phyloP scores from a whole-genome alignment of 2,329 filamentous ascomycete genomes.

The Pleoardoris graminearum region DNA sequence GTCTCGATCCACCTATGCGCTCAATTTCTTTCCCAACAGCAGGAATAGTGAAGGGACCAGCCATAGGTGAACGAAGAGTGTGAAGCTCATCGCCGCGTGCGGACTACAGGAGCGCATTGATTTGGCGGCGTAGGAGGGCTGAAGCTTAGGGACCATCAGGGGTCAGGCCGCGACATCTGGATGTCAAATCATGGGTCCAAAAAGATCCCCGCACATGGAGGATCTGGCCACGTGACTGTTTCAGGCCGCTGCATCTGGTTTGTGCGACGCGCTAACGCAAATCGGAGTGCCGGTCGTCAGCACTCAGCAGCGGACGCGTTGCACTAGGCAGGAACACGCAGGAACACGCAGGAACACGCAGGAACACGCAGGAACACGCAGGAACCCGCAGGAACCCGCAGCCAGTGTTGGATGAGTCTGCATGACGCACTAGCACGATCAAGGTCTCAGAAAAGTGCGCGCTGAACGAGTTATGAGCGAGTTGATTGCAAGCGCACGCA shows the following conservation, averaged over 20 bases:
- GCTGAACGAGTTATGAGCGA: background rate
- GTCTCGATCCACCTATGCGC: background rate
- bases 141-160: constrained; percentile 2
- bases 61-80: background rate
- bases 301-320: background rate
- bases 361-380: constrained; percentile 1
- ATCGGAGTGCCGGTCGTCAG: background rate
- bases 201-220: background rate
- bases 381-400: constrained; percentile 1
- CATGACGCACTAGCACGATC: constrained; percentile 3
- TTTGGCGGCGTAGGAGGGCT: background rate
- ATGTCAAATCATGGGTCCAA: background rate
- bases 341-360: constrained; percentile 1
- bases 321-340: constrained; percentile 1
- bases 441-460: background rate
- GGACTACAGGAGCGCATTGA: background rate
- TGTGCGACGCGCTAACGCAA: background rate
- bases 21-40: background rate
- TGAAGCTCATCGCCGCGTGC: background rate
- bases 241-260: background rate
- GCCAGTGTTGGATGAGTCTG: background rate
- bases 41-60: background rate
- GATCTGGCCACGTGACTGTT: constrained; percentile 1
- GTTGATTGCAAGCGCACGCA: constrained; percentile 1
- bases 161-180: background rate